Conservation (phyloP, 2,329 filamentous ascomycete species). For the Davidsoniella neocaledoniae region DNA sequence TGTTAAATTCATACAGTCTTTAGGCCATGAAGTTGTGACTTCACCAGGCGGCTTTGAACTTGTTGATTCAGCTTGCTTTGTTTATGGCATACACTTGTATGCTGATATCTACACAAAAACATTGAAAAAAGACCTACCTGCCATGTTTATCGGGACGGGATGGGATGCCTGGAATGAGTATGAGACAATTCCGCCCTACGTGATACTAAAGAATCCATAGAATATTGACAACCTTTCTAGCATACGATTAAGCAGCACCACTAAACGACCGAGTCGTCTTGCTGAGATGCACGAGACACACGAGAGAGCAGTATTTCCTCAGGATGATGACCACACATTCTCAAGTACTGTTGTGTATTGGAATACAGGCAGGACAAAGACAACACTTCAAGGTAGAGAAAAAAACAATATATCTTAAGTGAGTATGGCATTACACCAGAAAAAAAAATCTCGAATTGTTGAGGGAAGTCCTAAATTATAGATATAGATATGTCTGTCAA, state of each 20-base stretch:
- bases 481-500: too few species aligned
- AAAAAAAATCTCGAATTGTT: too few species aligned
- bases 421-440: too few species aligned
- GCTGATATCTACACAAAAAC: conserved; percentile 34
- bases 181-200: conserved; percentile 15
- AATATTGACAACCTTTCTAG: not conserved
- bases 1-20: conserved; percentile 32
- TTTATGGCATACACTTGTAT: conserved; percentile 48
- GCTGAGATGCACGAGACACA: conserved; percentile 20
- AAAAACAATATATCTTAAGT: too few species aligned
- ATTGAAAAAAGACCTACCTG: conserved; percentile 29
- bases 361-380: conserved; percentile 9
- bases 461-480: too few species aligned
- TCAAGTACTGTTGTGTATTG: conserved; percentile 27
- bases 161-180: conserved; percentile 35
- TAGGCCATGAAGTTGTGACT: conserved; percentile 35
- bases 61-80: conserved; percentile 31
- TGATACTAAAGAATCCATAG: not conserved
- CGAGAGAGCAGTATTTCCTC: conserved; percentile 21
- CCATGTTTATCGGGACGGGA: conserved; percentile 40
- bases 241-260: not conserved
- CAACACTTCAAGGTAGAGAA: not conserved
- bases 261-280: conserved; percentile 15
- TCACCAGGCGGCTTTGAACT: conserved; percentile 35
- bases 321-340: conserved; percentile 23